Percentiles rank a stretch among this genome's conserved stretches.
Evolutionary conservation across 2,329 filamentous ascomycete species (phyloP).

Genomic region (Phyllosticta ampelicida): DNA sequence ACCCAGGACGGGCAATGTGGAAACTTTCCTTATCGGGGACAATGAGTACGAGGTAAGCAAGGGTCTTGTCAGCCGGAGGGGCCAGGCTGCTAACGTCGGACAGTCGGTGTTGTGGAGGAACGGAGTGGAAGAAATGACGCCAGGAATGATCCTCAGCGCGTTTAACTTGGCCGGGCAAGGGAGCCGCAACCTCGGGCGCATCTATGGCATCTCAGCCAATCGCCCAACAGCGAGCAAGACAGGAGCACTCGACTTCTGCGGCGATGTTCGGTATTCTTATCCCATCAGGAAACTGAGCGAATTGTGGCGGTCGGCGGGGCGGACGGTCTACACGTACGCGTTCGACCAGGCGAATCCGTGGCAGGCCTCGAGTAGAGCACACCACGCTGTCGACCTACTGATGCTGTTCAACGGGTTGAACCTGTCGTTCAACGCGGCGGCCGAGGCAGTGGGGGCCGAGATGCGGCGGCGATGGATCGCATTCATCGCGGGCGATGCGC

Average conservation of each 20-base stretch:
- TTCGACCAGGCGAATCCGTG: slow-evolving; percentile 39
- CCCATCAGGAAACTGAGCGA: slow-evolving; percentile 16
- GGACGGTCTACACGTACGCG: slow-evolving; percentile 29
- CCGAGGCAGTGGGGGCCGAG: slow-evolving; percentile 23
- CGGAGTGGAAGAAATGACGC: slow-evolving; percentile 29
- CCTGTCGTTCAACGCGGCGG: slow-evolving; percentile 24
- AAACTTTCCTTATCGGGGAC: slow-evolving; percentile 34
- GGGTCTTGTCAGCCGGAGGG: neutral
- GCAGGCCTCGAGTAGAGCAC: slow-evolving; percentile 36
- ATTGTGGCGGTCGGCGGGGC: slow-evolving; percentile 14
- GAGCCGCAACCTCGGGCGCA: slow-evolving; percentile 20
- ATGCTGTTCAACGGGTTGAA: slow-evolving; percentile 35
- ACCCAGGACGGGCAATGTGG: slow-evolving; percentile 20
- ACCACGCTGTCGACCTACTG: slow-evolving; percentile 39
- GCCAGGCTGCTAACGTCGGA: neutral
- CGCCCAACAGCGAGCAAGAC: slow-evolving; percentile 31
- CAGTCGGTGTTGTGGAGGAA: slow-evolving; percentile 37
- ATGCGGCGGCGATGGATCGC: slow-evolving; percentile 33
- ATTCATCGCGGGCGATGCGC: slow-evolving; percentile 27
- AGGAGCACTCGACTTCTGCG: slow-evolving; percentile 32
- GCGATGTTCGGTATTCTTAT: slow-evolving; percentile 23
- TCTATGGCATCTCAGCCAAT: slow-evolving; percentile 33
- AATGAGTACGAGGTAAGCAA: slow-evolving; percentile 26
- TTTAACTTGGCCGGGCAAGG: slow-evolving; percentile 25
- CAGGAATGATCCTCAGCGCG: slow-evolving; percentile 23